Evolutionary conservation across 371 early-diverging fungal genomes (phyloP), one percentile per base, ranked within the genome.

Genomic region (Cladochytrium tenue): DNA sequence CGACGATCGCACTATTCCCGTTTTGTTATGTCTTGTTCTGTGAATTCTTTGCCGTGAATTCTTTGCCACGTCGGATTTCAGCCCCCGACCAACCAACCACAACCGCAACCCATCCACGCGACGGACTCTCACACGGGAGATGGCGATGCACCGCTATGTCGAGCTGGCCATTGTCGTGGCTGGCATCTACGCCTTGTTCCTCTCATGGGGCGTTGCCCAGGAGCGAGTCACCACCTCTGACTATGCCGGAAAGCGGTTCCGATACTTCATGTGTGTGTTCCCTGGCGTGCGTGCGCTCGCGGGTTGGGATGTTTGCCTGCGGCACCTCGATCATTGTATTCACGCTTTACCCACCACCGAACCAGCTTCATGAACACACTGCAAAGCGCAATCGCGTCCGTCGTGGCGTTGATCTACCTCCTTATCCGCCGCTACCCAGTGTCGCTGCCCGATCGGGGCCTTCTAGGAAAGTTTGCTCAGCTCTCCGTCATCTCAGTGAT

Each of bases 191-290:
- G 76, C 85, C 32, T 97, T 95, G 81, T 97, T 96, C 72, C 74
- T 97, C 57, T 93, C 94, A 28, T 97, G 97, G 97, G 95, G 94
- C 26, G 82, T 94, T 30, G 87, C 92, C 32, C 96, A 95, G 74
- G 97, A 97, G 79, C 83, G 93, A 20, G 92, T 97, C 51, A 89
- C 93, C 0, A 94, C 93, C 10, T 88, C 90, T 10, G 77, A 87
- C 1, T 97, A 96, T 62, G 90, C 89, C 50, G 81, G 83, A 53
- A 34, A 25, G 20, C 82, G 88, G 62, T 97, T 96, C 84, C 82
- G 81, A 53, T 91, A 88, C 76, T 95, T 95, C 60, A 88, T 96
- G 69, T 69, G 51, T 32, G 69, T 27, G 26, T 50, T 20, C 43
- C 43, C 43, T 43, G 13, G 43, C 43, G 43, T 43, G 43, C 43